Evolutionary conservation across 768 basidiomycete species (phyloP).

Genomic region (Russula foetens): DNA sequence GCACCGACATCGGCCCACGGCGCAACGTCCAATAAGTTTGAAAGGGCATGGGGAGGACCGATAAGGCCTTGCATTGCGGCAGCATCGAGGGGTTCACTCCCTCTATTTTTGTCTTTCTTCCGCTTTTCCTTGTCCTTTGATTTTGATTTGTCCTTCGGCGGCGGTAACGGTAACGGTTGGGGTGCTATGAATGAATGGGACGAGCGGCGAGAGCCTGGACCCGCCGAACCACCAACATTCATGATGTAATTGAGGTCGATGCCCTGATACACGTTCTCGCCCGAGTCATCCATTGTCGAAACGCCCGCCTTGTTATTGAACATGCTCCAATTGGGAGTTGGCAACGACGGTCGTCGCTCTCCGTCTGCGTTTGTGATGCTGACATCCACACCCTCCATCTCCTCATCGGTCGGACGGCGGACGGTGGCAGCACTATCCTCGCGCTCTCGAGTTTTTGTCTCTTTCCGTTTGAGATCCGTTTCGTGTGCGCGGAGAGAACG

Average conservation of each 20-base stretch:
- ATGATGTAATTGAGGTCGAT: slow-evolving; percentile 16
- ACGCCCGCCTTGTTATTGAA: neutral
- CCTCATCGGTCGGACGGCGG: neutral
- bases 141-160: slow-evolving; percentile 8
- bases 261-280: slow-evolving; percentile 11
- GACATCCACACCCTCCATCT: neutral
- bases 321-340: slow-evolving; percentile 12
- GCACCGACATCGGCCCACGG: slow-evolving; percentile 9
- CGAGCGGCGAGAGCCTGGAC: slow-evolving; percentile 11
- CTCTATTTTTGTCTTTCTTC: slow-evolving; percentile 11
- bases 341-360: slow-evolving; percentile 10
- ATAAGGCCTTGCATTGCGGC: slow-evolving; percentile 2
- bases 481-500: neutral
- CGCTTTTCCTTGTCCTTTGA: slow-evolving; percentile 12
- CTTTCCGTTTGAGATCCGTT: neutral
- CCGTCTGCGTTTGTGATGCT: neutral
- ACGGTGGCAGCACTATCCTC: slow-evolving; percentile 9
- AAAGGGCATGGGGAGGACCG: neutral
- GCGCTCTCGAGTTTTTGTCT: slow-evolving; percentile 1
- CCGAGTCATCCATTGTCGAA: neutral
- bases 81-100: neutral
- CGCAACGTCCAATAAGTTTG: slow-evolving; percentile 7
- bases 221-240: neutral
- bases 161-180: slow-evolving; percentile 9
- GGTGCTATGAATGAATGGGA: slow-evolving; percentile 15